These are phyloP conservation scores for Hanseniaspora uvarum DNA, from an alignment of 1,139 yeast species.

Conservation along the genomic window DNA sequence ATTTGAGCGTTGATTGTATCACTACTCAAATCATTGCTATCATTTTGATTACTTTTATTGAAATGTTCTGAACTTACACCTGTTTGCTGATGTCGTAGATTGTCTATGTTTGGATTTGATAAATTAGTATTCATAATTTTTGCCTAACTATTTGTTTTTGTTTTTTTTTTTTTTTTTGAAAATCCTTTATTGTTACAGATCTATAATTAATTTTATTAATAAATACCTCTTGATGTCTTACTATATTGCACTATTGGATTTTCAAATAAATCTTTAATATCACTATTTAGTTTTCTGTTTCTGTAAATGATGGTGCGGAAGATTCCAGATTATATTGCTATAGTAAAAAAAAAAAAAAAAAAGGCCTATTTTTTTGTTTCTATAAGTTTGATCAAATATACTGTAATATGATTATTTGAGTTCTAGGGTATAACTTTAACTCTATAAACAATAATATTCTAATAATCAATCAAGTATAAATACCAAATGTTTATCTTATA, in stretches of 20 bases:
- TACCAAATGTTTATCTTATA: neutral
- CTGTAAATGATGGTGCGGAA: neutral
- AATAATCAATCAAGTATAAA: neutral
- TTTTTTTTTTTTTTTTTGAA: neutral
- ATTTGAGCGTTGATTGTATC: neutral
- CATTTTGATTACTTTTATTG: neutral
- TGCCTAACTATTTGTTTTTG: no score
- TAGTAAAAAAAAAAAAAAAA: no score
- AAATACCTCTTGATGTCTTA: neutral
- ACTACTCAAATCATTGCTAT: neutral
- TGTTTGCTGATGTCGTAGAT: constrained; percentile 12
- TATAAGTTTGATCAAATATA: neutral
- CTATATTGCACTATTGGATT: neutral
- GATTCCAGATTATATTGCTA: neutral
- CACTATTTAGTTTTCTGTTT: no score
- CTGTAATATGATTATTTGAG: neutral
- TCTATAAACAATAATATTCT: no score
- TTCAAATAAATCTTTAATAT: neutral
- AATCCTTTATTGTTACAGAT: neutral
- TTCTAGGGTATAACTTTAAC: neutral
- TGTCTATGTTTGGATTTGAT: neutral
- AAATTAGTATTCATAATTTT: neutral
- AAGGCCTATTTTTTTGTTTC: neutral
- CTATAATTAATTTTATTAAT: neutral
- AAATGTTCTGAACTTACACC: neutral